A percentile compares a stretch with the other conserved stretches of the same genome.
These are phyloP conservation scores for Alternaria postmessia DNA, from an alignment of 2,329 filamentous ascomycete genomes.

Conservation along the genomic window DNA sequence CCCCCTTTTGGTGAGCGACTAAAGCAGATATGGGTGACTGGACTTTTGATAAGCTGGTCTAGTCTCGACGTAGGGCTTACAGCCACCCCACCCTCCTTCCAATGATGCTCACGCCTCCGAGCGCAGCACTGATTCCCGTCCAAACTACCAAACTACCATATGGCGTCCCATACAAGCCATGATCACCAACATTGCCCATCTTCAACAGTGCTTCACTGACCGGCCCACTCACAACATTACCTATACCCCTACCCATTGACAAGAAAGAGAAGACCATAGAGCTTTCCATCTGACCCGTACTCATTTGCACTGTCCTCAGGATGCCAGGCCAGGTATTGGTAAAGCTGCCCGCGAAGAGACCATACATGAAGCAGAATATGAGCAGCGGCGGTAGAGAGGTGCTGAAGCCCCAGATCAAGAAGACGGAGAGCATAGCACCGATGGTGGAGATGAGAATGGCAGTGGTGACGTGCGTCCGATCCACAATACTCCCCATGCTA, in stretches of 20 bases:
- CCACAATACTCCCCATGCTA: constrained; percentile 50
- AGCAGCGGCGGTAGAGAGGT: constrained; percentile 46
- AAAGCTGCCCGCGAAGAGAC: constrained; percentile 44
- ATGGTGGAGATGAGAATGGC: constrained; percentile 54
- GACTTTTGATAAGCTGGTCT: not conserved
- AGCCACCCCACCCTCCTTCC: constrained; percentile 23
- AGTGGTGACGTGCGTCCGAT: constrained; percentile 53
- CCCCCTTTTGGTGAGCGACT: not conserved
- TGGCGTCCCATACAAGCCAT: constrained; percentile 51
- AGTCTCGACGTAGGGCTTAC: not conserved
- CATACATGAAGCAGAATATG: constrained; percentile 46
- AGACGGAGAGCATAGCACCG: constrained; percentile 53
- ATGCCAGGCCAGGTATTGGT: constrained; percentile 37
- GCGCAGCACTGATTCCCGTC: constrained; percentile 51
- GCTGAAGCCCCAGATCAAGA: constrained; percentile 59
- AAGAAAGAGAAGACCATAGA: constrained; percentile 58
- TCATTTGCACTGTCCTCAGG: constrained; percentile 32
- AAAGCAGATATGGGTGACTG: not conserved
- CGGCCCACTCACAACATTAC: constrained; percentile 60
- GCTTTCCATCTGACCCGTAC: constrained; percentile 32
- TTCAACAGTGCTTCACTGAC: constrained; percentile 57
- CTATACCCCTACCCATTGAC: constrained; percentile 58
- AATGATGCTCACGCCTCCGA: constrained; percentile 38
- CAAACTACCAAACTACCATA: constrained; percentile 55
- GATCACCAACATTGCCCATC: constrained; percentile 19